Base-by-base conservation (phyloP, 1,139 yeast species). In the Saccharomyces hybrid region DNA sequence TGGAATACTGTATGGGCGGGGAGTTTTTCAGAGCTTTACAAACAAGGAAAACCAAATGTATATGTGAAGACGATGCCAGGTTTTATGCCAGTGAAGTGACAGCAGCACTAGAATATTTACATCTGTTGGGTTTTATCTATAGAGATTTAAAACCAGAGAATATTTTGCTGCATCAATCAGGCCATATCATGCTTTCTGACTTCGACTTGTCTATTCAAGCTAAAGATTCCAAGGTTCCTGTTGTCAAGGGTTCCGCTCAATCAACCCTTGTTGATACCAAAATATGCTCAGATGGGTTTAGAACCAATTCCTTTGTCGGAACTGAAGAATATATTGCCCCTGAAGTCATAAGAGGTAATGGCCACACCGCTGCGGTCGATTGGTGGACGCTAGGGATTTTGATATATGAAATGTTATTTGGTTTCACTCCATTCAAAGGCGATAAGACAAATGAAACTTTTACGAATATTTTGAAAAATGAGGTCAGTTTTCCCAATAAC, bases 1-100 rank as follows among this genome's bases (percentile, higher is more conserved):
- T 95, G 96, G 99, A 95, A 70, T 95, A 93, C 66, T 95, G 99
- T 68, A 90, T 93, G 95, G 99, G 99, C 23, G 99, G 99, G 50
- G 99, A 95, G 71, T 95, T 95, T 68, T 95, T 95, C 76, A 76
- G 99, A 56, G 99, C 99, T 0, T 73, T 95, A 53, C 99, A 95
- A 72, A 90, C 97, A 0, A 78, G 97, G 57, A 87, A 84, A 58
- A 82, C 91, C 52, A 89, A 90, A 67, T 87, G 96, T 58, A 84
- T 95, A 14, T 77, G 83, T 42, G 99, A 95, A 69, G 81, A 76
- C 51, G 98, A 91, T 68, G 98, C 99, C 16, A 77, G 83, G 57
- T 95, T 95, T 68, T 95, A 95, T 69, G 97, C 97, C 0, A 90
- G 97, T 13, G 99, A 95, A 70, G 99, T 95, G 14, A 85, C 95